phyloP scores from a whole-genome alignment of 305 asterid species.

The Fraxinus nigra region DNA sequence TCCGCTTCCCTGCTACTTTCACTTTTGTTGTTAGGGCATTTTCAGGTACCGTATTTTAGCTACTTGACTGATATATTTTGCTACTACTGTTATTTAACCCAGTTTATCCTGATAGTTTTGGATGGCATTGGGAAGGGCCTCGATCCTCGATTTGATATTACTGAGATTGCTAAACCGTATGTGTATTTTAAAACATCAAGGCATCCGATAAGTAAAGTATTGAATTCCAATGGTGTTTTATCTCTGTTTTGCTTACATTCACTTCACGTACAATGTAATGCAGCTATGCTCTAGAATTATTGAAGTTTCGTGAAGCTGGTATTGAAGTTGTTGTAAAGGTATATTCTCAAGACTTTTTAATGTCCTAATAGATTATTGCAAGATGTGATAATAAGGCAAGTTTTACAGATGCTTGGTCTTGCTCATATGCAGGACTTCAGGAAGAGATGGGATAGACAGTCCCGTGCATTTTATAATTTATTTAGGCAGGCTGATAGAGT shows the following conservation, averaged over 20 bases:
- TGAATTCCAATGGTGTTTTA: neutral
- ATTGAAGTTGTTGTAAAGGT: conserved; percentile 80
- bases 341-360: conserved; percentile 23
- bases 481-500: conserved; percentile 98
- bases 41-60: conserved; percentile 49
- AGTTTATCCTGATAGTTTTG: conserved; percentile 50
- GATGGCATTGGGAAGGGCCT: conserved; percentile 99
- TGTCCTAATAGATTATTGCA: neutral
- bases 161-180: conserved; percentile 99
- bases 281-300: conserved; percentile 90
- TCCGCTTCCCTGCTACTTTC: conserved; percentile 98
- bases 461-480: conserved; percentile 76
- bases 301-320: conserved; percentile 93
- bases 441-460: conserved; percentile 89
- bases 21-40: conserved; percentile 95
- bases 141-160: conserved; percentile 95
- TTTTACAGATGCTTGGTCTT: conserved; percentile 18
- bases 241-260: conserved; percentile 15
- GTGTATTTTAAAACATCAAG: conserved; percentile 21
- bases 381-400: neutral
- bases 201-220: neutral
- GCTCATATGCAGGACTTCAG: conserved; percentile 59
- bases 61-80: conserved; percentile 1
- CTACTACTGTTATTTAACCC: conserved; percentile 18
- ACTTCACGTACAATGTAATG: conserved; percentile 8